Percentiles rank a stretch among this genome's conserved stretches.
These are phyloP conservation scores for Neurospora sp. DNA, from an alignment of 495 filamentous ascomycete genomes.

Conservation along the genomic window DNA sequence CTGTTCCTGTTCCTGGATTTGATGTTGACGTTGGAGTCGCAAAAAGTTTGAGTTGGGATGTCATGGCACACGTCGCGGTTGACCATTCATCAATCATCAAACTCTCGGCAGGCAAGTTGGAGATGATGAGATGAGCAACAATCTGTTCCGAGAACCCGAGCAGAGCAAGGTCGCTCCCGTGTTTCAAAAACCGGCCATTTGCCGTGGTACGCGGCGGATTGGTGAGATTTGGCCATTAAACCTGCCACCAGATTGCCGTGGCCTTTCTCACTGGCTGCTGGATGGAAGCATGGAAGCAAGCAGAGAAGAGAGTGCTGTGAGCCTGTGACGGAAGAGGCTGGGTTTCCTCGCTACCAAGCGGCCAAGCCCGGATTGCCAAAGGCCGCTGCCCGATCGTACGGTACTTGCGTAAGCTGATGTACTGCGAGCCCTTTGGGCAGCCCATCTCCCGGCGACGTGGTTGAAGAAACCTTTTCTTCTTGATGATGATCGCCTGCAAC, in stretches of 20 bases:
- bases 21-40: background rate
- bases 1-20: background rate
- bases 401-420: background rate
- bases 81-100: background rate
- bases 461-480: background rate
- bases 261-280: background rate
- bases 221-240: background rate
- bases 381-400: background rate
- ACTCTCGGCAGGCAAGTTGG: background rate
- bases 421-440: background rate
- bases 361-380: background rate
- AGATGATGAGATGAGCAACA: background rate
- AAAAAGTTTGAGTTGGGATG: background rate
- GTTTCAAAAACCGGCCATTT: constrained; percentile 13
- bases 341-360: background rate
- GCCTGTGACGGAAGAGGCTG: background rate
- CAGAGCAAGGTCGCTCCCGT: constrained; percentile 1
- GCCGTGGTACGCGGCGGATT: constrained; percentile 6
- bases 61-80: background rate
- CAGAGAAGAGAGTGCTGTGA: background rate
- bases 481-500: background rate
- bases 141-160: background rate
- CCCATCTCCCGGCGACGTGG: background rate
- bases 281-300: background rate
- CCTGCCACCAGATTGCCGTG: background rate